Base-by-base conservation (phyloP, 768 basidiomycete genomes). In the Rhodotorula paludigena region DNA sequence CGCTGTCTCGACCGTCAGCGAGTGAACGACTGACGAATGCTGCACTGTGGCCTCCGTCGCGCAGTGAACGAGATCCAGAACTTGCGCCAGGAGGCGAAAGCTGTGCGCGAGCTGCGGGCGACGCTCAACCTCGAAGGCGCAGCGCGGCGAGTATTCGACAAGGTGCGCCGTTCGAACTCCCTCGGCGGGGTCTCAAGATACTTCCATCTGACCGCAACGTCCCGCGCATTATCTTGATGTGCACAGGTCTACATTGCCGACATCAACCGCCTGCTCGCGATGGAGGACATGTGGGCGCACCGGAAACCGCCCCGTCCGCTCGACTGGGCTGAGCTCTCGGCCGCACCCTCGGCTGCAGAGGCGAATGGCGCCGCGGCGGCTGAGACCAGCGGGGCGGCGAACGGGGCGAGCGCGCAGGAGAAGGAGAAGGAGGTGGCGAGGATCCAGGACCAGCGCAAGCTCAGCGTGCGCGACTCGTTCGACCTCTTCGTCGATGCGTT, bases 251-350 rank as follows among this genome's bases (percentile, higher is more conserved):
- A 93, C 81, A 83, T 86, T 62, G 77, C 83, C 4, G 96, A 99
- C 74, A 91, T 98, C 73, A 83, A 84, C 57, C 91, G 94, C 63
- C 82, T 99, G 0, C 81, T 99, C 38, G 85, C 84, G 25, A 99
- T 99, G 96, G 79, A 85, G 21, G 96, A 98, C 74, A 97, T 99
- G 92, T 99, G 96, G 96, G 86, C 86, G 39, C 84, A 88, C 11
- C 84, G 94, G 47, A 84, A 86, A n/a, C 88, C 87, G 58, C 96
- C 96, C 2, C 84, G 83, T 0, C 87, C 93, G 1, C 83, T 99
- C 35, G 86, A 89, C 65, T 92, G 87, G 74, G 86, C 89, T n/a
- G 78, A 80, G 5, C 91, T 98, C 72, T 77, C 85, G 73, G 52
- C 85, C 25, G 86, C 82, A 10, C 81, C 83, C 1, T 30, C 47